Percentiles rank a stretch among this genome's conserved stretches.
phyloP scores from a whole-genome alignment of 805 yeast genomes.

The Nakazawaea siamensis region DNA sequence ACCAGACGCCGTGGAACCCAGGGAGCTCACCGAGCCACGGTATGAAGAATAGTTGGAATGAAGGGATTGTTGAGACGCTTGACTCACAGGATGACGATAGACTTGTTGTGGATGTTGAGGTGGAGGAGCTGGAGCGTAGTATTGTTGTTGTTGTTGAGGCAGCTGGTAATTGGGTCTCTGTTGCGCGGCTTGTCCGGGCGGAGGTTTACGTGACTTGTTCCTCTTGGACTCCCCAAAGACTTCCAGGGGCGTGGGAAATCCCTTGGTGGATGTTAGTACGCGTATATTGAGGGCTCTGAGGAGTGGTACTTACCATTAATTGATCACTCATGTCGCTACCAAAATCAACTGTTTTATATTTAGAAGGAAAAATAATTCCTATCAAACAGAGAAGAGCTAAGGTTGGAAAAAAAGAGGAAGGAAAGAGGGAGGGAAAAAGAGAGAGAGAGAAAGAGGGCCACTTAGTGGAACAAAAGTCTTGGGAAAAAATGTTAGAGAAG shows the following conservation, averaged over 20 bases:
- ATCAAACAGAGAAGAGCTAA: neutral
- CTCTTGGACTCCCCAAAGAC: conserved; percentile 14
- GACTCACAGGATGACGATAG: conserved; percentile 1
- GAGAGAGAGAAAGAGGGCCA: no score
- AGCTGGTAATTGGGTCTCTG: conserved; percentile 2
- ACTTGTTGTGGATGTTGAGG: conserved; percentile 5
- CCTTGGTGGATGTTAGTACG: conserved; percentile 3
- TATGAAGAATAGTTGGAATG: neutral
- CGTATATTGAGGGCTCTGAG: neutral
- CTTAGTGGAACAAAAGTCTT: no score
- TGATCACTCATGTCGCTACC: conserved; percentile 8
- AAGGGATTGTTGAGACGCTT: conserved; percentile 6
- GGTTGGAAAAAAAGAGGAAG: neutral
- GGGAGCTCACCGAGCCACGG: no score
- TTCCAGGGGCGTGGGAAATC: conserved; percentile 11
- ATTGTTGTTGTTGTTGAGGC: conserved; percentile 2
- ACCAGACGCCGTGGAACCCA: conserved; percentile 1
- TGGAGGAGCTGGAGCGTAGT: neutral
- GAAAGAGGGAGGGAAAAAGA: no score
- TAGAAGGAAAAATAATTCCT: no score
- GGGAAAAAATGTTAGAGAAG: no score
- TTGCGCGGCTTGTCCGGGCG: conserved; percentile 11
- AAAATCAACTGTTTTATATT: no score
- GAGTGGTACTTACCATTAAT: conserved; percentile 5
- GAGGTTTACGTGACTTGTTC: conserved; percentile 13